Evolutionary conservation across 2,329 filamentous ascomycete genomes (phyloP), one percentile per base, ranked within the genome.

Genomic region (Fusarium sacchari): DNA sequence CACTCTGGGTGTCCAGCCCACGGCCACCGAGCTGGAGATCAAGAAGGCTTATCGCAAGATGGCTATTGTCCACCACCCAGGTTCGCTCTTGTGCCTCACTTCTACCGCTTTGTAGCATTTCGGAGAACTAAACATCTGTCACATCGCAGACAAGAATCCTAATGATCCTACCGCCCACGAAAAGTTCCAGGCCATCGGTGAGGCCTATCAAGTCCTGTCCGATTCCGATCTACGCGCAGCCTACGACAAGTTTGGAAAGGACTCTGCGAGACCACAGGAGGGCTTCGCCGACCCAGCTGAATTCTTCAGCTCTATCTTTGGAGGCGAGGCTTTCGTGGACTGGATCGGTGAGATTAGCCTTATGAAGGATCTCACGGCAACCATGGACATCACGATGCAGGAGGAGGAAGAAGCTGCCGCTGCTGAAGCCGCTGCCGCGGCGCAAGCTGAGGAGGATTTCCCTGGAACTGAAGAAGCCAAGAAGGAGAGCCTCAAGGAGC

Each of bases 291-390:
- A 99, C 82, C 96, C 96, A 3, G 89, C 95, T 73, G 96, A 99
- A 84, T 99, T 99, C 88, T 99, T 99, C 85, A 93, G 93, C 79
- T 97, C 95, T 87, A 99, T 99, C 77, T 99, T 99, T 80, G 96
- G 96, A 77, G 96, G 96, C 69, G 96, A 98, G 78, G 95, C 96
- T 18, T 99, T 99, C 80, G 88, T 93, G 69, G 96, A 99, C 86
- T 94, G 96, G 88, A 98, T 99, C 80, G 96, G 96, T 76, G 96
- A 99, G 87, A 97, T 99, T 77, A 96, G 94, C 57, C 90, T 99
- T 65, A 98, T 99, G 94, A 98, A 98, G 86, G 96, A 99, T 80
- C 88, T 99, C 61, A 98, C 96, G 24, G 94, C 95, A 79, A 97
- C 95, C 49, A 98, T 99, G 96, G 96, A 99, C 79, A 98, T 99